These are phyloP conservation scores for Ulota crispa DNA, from an alignment of 225 moss, liverwort and hornwort genomes.

Conservation along the genomic window DNA sequence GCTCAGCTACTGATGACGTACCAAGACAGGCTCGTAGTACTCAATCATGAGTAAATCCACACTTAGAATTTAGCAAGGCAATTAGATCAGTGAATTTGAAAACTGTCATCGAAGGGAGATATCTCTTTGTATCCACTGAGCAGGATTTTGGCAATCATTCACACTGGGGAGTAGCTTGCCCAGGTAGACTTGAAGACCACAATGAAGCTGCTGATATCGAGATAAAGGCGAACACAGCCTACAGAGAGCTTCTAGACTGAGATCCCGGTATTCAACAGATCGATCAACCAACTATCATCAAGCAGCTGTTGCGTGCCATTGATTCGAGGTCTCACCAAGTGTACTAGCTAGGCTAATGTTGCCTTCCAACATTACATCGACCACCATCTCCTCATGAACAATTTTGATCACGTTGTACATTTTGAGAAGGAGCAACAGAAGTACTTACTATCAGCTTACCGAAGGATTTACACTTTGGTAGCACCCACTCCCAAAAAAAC, in stretches of 20 bases:
- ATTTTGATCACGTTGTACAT: not conserved
- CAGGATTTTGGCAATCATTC: not conserved
- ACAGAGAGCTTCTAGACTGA: not conserved
- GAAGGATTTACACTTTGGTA: not conserved
- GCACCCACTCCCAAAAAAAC: not conserved
- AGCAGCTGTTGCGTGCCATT: not conserved
- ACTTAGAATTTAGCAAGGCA: not conserved
- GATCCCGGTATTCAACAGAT: not conserved
- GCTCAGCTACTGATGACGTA: not conserved
- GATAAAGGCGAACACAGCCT: not conserved
- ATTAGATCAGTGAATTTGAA: not conserved
- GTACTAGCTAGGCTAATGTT: constrained; percentile 13
- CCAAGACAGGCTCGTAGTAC: not conserved
- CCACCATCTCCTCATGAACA: not conserved
- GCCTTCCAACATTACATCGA: not conserved
- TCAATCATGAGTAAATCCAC: not conserved
- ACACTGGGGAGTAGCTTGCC: not conserved
- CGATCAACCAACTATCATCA: not conserved
- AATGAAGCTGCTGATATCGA: not conserved
- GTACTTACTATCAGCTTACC: not conserved
- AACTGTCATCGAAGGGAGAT: not conserved
- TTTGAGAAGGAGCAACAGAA: not conserved
- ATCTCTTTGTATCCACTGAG: not conserved
- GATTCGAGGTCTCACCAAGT: not conserved
- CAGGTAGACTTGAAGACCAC: not conserved